phyloP scores from a whole-genome alignment of 2,329 filamentous ascomycete species.

The Trichoderma pleuroti region DNA sequence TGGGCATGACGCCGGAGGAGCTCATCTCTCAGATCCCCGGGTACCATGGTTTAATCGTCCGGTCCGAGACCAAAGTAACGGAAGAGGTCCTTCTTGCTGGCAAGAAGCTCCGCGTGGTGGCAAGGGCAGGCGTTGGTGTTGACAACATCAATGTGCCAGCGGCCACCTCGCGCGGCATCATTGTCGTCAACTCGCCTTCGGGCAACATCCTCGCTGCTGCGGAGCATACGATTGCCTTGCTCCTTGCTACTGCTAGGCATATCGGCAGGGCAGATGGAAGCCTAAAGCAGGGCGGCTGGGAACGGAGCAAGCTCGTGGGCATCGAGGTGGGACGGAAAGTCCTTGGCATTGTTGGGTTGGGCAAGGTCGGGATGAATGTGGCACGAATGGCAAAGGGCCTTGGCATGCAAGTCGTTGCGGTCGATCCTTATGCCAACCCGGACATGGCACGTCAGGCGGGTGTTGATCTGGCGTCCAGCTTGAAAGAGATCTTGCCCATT shows the following conservation, averaged over 20 bases:
- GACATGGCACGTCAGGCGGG: slow-evolving; percentile 67
- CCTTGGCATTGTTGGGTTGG: slow-evolving; percentile 71
- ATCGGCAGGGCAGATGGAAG: slow-evolving; percentile 66
- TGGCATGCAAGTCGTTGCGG: slow-evolving; percentile 70
- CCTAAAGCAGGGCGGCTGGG: slow-evolving; percentile 71
- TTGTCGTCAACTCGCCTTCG: slow-evolving; percentile 75
- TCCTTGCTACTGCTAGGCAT: slow-evolving; percentile 72
- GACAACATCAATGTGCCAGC: slow-evolving; percentile 76
- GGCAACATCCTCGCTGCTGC: slow-evolving; percentile 80
- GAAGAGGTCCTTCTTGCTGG: slow-evolving; percentile 62
- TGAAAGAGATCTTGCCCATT: slow-evolving; percentile 58
- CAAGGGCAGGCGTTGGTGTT: slow-evolving; percentile 75
- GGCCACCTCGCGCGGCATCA: slow-evolving; percentile 69
- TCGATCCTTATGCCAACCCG: slow-evolving; percentile 73
- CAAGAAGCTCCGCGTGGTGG: slow-evolving; percentile 70
- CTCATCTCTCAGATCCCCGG: slow-evolving; percentile 63
- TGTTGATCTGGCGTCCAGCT: slow-evolving; percentile 57
- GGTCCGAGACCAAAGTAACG: slow-evolving; percentile 79
- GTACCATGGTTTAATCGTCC: slow-evolving; percentile 75
- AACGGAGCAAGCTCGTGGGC: slow-evolving; percentile 69
- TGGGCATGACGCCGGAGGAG: slow-evolving; percentile 59
- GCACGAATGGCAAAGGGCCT: slow-evolving; percentile 74
- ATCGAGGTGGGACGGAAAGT: slow-evolving; percentile 76
- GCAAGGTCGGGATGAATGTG: slow-evolving; percentile 80
- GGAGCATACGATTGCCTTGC: slow-evolving; percentile 71